These are phyloP conservation scores for Arabidopsis lyrata DNA, from an alignment of 441 rosid genomes.

Conservation along the genomic window DNA sequence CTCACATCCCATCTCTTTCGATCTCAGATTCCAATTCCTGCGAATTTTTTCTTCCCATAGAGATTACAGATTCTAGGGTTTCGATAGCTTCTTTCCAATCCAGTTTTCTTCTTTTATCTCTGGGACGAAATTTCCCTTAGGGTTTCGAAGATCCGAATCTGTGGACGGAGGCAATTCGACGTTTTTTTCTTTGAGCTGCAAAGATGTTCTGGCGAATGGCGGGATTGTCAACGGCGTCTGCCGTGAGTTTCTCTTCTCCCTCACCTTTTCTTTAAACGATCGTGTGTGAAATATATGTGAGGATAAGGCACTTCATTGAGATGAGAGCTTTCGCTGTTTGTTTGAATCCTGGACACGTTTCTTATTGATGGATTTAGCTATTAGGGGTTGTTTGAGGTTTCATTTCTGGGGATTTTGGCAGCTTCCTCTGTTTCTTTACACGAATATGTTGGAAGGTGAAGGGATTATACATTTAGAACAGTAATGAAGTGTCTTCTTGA, in stretches of 20 bases:
- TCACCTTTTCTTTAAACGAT: conserved; percentile 1
- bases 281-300: background rate
- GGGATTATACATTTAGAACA: background rate
- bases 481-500: conserved; percentile 21
- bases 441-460: conserved; percentile 8
- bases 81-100: conserved; percentile 14
- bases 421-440: conserved; percentile 23
- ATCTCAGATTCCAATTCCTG: conserved; percentile 42
- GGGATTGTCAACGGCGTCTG: conserved; percentile 91
- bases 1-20: conserved; percentile 40
- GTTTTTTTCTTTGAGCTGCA: conserved; percentile 27
- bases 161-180: conserved; percentile 31
- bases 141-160: conserved; percentile 60
- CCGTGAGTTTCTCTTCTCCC: conserved; percentile 62
- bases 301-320: conserved; percentile 14
- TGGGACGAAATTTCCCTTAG: conserved; percentile 24
- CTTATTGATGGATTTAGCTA: conserved; percentile 13
- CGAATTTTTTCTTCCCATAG: background rate
- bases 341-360: conserved; percentile 12
- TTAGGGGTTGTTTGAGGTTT: conserved; percentile 10
- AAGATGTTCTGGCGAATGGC: conserved; percentile 99
- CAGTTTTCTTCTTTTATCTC: conserved; percentile 2
- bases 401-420: conserved; percentile 16
- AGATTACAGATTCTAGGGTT: conserved; percentile 29
- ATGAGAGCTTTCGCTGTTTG: conserved; percentile 23